phyloP scores from a whole-genome alignment of 306 rosid genomes.

The Cicer arietinum region DNA sequence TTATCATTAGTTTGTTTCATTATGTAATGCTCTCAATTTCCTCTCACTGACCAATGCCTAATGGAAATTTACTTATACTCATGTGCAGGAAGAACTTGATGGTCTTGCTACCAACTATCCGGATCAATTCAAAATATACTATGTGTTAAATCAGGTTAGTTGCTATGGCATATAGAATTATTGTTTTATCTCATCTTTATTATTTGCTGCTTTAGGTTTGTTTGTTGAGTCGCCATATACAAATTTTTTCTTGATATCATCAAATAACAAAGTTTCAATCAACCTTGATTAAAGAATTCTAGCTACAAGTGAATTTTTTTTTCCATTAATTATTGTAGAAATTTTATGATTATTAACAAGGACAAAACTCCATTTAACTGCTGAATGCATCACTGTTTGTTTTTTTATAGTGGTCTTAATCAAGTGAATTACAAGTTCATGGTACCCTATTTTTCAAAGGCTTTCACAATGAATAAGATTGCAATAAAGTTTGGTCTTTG shows the following conservation, averaged over 20 bases:
- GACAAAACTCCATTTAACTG: slow-evolving; percentile 3
- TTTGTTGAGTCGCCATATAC: background rate
- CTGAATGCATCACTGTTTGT: slow-evolving; percentile 4
- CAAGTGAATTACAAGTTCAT: slow-evolving; percentile 7
- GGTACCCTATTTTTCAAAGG: background rate
- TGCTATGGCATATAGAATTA: slow-evolving; percentile 33
- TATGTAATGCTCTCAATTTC: background rate
- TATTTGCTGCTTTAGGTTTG: slow-evolving; percentile 18
- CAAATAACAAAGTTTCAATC: slow-evolving; percentile 19
- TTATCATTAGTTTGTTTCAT: slow-evolving; percentile 12
- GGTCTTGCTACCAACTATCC: slow-evolving; percentile 72
- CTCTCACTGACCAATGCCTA: background rate
- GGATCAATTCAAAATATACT: slow-evolving; percentile 71
- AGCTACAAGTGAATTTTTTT: background rate
- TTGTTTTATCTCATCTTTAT: slow-evolving; percentile 5
- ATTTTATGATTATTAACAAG: slow-evolving; percentile 6
- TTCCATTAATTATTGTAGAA: background rate
- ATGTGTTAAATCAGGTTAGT: slow-evolving; percentile 86
- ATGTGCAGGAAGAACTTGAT: slow-evolving; percentile 85
- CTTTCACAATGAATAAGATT: background rate
- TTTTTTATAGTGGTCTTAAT: background rate
- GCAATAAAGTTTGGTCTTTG: background rate
- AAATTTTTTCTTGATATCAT: slow-evolving; percentile 10
- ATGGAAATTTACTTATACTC: slow-evolving; percentile 23
- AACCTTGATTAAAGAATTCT: background rate